Base-by-base conservation (phyloP, 768 basidiomycete species). In the Baorangia bicolor region DNA sequence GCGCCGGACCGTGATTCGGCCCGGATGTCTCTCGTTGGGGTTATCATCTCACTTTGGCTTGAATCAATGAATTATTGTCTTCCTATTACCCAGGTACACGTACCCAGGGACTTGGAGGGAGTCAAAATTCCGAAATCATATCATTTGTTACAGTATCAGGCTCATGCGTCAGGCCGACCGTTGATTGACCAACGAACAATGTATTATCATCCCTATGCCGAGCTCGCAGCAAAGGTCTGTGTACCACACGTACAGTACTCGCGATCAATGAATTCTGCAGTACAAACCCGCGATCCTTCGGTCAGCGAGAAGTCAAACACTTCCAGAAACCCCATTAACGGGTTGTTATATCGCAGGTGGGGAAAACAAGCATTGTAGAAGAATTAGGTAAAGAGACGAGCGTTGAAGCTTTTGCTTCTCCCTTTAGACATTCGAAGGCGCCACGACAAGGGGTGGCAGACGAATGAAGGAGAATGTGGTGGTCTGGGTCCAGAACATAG, bases 401-500 rank as follows among this genome's bases (percentile, higher is more conserved):
- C 39, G 27, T 33, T 39, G 35, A 57, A n/a, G 33, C 46, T 20
- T 30, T 20, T 4, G 33, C 30, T 23, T 49, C 28, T 12, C 9
- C 4, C 21, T 28, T 57, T 50, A 64, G 11, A 42, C 62, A 23
- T 54, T 45, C 18, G 63, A 60, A 44, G 67, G 63, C 1, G 64
- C 59, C 7, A 30, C 8, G 9, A 69, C 34, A 23, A 69, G 12
- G 37, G 57, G 64, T 4, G 67, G 67, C 11, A 68, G 53, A 18
- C 58, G 69, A 25, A 70, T 69, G 43, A 64, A 66, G 14, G 64
- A 68, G 31, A 16, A 53, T 1, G 68, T 69, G 10, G 69, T 66
- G 28, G 68, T 62, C 47, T 70, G 64, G 7, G 68, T 70, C 69
- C 69, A 69, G 45, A 69, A 64, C 50, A 55, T 45, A 14, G 69